phyloP scores from a whole-genome alignment of 208 protist genomes.

The Vickermania spadyakhi region DNA sequence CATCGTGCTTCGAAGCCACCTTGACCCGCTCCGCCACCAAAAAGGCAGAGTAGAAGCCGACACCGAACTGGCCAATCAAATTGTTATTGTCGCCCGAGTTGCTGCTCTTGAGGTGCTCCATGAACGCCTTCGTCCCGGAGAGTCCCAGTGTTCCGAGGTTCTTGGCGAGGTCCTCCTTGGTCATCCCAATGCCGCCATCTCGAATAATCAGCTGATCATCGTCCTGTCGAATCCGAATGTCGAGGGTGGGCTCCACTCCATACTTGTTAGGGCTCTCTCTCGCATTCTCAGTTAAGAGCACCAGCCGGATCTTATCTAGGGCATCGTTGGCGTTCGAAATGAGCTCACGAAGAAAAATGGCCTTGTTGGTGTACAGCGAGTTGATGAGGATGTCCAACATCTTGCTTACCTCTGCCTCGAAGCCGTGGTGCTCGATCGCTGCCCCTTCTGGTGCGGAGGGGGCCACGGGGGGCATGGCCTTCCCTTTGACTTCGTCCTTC shows the following conservation, averaged over 20 bases:
- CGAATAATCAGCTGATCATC: slow-evolving; percentile 91
- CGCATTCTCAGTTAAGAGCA: slow-evolving; percentile 90
- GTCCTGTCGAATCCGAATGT: slow-evolving; percentile 90
- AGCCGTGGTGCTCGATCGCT: slow-evolving; percentile 16
- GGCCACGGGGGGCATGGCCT: not conserved
- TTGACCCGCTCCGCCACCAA: slow-evolving; percentile 98
- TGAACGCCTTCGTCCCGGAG: slow-evolving; percentile 98
- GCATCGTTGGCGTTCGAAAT: slow-evolving; percentile 99
- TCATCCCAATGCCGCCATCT: slow-evolving; percentile 99
- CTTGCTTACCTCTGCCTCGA: slow-evolving; percentile 95
- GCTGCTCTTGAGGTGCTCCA: slow-evolving; percentile 73
- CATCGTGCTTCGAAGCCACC: slow-evolving; percentile 94
- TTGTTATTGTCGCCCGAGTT: slow-evolving; percentile 70
- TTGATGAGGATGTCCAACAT: slow-evolving; percentile 99
- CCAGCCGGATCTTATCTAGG: slow-evolving; percentile 99
- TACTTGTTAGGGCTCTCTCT: slow-evolving; percentile 71
- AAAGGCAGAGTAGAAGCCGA: slow-evolving; percentile 99
- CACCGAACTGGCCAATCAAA: slow-evolving; percentile 99
- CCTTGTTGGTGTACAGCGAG: slow-evolving; percentile 99
- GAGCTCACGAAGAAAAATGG: slow-evolving; percentile 99
- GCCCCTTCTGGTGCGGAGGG: not conserved
- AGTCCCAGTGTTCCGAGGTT: slow-evolving; percentile 99
- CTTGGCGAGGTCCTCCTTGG: slow-evolving; percentile 96
- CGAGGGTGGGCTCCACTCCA: slow-evolving; percentile 71
- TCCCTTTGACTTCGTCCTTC: not conserved